Conservation (phyloP, 768 basidiomycete genomes). For the Tylopilus felleus region DNA sequence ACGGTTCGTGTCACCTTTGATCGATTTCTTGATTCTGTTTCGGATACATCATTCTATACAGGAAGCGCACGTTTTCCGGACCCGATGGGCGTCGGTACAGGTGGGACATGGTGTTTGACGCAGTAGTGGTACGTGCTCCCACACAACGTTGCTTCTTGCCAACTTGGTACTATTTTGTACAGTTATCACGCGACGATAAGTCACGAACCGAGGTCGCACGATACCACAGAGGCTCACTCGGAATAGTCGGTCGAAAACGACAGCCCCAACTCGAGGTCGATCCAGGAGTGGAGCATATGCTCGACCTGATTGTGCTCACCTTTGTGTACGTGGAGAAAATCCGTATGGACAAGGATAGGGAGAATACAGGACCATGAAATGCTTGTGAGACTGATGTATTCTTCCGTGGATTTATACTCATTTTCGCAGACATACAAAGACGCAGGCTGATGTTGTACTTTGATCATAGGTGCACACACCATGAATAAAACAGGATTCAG, state of each 20-base stretch:
- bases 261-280: conserved; percentile 20
- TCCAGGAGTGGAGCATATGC: conserved; percentile 20
- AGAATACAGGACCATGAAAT: background rate
- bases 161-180: background rate
- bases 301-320: conserved; percentile 28
- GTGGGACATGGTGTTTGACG: conserved; percentile 26
- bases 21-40: background rate
- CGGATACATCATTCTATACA: background rate
- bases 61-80: conserved; percentile 32
- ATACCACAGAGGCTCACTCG: conserved; percentile 17
- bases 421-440: background rate
- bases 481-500: background rate
- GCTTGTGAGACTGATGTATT: background rate
- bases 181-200: conserved; percentile 21
- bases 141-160: background rate
- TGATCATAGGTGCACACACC: conserved; percentile 8
- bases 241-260: conserved; percentile 18
- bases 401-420: background rate
- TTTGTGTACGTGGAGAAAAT: conserved; percentile 34
- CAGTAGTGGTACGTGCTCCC: conserved; percentile 15
- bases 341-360: conserved; percentile 23
- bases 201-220: conserved; percentile 18
- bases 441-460: conserved; percentile 4
- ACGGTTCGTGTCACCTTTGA: conserved; percentile 16
- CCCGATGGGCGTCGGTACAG: conserved; percentile 34